A percentile compares a stretch with the other conserved stretches of the same genome.
These are phyloP conservation scores for Cocos nucifera DNA, from an alignment of 176 grass and related monocot genomes.

Conservation along the genomic window DNA sequence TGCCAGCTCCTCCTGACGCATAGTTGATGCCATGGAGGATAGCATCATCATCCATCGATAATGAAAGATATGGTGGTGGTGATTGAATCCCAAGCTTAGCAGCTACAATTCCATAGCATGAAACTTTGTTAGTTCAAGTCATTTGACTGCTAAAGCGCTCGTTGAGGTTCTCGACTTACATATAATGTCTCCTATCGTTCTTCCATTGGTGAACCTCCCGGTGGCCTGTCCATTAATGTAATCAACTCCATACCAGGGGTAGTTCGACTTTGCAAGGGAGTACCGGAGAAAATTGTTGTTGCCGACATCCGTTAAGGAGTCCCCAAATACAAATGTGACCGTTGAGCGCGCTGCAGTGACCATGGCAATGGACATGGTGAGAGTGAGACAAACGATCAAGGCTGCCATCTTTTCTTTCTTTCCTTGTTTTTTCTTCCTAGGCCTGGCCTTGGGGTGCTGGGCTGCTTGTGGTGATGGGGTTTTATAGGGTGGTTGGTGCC, in stretches of 20 bases:
- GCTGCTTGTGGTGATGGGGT: constrained; percentile 1
- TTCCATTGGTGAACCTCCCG: constrained; percentile 86
- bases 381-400: constrained; percentile 12
- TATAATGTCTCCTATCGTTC: constrained; percentile 93
- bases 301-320: constrained; percentile 90
- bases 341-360: background rate
- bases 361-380: constrained; percentile 7
- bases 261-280: constrained; percentile 76
- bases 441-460: background rate
- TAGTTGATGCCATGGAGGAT: constrained; percentile 73
- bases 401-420: constrained; percentile 31
- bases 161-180: constrained; percentile 24
- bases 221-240: constrained; percentile 47
- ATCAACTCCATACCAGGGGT: constrained; percentile 91
- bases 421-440: background rate
- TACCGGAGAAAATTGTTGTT: constrained; percentile 88
- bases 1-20: constrained; percentile 75
- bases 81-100: constrained; percentile 63
- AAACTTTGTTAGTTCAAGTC: background rate
- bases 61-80: constrained; percentile 57
- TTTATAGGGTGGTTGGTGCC: constrained; percentile 17
- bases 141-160: background rate
- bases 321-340: constrained; percentile 72
- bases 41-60: constrained; percentile 64
- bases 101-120: constrained; percentile 29